A percentile compares a stretch with the other conserved stretches of the same genome.
phyloP scores from a whole-genome alignment of 2,329 filamentous ascomycete species.

The Tympanopsis confertula region DNA sequence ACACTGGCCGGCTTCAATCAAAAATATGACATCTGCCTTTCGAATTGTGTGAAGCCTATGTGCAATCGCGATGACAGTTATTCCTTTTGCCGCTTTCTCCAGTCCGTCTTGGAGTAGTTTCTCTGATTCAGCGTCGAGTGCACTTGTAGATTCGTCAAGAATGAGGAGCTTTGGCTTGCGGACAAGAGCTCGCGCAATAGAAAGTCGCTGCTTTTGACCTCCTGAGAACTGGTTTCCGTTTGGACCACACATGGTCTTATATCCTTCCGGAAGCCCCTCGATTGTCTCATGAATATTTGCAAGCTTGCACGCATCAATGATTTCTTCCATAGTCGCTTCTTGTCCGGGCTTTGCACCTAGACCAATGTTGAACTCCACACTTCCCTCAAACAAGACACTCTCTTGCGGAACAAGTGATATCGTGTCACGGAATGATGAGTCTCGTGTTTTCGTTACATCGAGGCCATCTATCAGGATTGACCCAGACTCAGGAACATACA shows the following conservation, averaged over 20 bases:
- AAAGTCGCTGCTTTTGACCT: conserved; percentile 1
- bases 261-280: not conserved
- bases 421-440: conserved; percentile 6
- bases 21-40: conserved; percentile 12
- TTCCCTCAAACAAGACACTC: conserved; percentile 11
- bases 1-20: conserved; percentile 10
- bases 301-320: not conserved
- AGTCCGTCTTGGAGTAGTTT: conserved; percentile 17
- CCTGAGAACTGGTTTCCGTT: conserved; percentile 1
- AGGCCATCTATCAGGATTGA: conserved; percentile 36
- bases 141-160: conserved; percentile 3
- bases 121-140: conserved; percentile 1
- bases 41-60: conserved; percentile 12
- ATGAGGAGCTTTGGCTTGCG: conserved; percentile 2
- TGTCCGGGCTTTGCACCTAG: conserved; percentile 19
- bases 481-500: conserved; percentile 38
- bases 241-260: conserved; percentile 7
- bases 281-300: not conserved
- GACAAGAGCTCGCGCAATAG: conserved; percentile 2
- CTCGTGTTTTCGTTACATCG: conserved; percentile 23
- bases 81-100: conserved; percentile 20
- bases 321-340: conserved; percentile 7
- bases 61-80: conserved; percentile 6
- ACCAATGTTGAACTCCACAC: conserved; percentile 11
- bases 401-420: conserved; percentile 13